phyloP scores from a whole-genome alignment of 495 filamentous ascomycete species.

The Aspergillus affinis region DNA sequence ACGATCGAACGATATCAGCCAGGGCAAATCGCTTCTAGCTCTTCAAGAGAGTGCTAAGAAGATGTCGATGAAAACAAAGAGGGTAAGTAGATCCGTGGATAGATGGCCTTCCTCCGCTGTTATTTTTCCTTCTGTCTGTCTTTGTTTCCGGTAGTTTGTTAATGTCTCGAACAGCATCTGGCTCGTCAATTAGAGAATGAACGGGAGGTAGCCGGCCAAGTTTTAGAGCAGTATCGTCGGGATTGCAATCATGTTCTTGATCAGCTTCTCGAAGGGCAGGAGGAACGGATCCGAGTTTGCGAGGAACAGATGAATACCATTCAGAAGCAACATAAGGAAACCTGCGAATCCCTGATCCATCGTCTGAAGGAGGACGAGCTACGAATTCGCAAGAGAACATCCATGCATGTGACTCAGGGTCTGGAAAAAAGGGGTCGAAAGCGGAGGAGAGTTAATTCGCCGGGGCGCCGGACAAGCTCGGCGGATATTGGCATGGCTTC shows the following conservation, averaged over 20 bases:
- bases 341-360: conserved; percentile 34
- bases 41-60: neutral
- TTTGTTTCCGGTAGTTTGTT: neutral
- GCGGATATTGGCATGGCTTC: neutral
- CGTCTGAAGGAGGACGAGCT: conserved; percentile 28
- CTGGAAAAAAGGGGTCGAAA: neutral
- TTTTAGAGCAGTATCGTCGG: conserved; percentile 32
- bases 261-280: conserved; percentile 32
- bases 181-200: conserved; percentile 33
- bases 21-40: neutral
- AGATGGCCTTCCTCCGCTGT: no score
- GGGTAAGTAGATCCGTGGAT: neutral
- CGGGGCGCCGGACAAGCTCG: neutral
- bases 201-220: conserved; percentile 26
- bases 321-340: conserved; percentile 32
- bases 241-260: conserved; percentile 37
- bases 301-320: conserved; percentile 32
- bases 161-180: conserved; percentile 24
- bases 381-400: neutral
- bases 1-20: neutral
- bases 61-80: neutral
- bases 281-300: conserved; percentile 33
- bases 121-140: neutral
- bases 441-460: neutral
- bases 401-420: neutral